Base-by-base conservation (phyloP, 1,139 yeast genomes). In the Pichia sp. region DNA sequence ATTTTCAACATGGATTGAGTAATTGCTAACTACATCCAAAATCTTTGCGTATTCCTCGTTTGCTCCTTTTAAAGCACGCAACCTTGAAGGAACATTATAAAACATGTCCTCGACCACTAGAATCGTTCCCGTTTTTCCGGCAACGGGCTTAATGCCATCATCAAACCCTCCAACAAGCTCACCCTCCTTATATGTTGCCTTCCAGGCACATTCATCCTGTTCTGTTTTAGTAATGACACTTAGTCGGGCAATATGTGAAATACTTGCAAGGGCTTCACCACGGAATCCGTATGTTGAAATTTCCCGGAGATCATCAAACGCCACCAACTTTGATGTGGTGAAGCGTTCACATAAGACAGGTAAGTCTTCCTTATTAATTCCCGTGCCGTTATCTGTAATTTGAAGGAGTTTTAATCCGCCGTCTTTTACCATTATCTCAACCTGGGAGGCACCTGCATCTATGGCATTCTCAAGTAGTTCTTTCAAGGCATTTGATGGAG, bases 111-210 rank as follows among this genome's bases (percentile, higher is more conserved):
- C 97, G 5, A 90, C 96, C 0, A 79, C 71, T 44, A 95, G 80
- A 58, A 85, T 90, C 0, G 99, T 93, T 0, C 99, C 99, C 48
- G 77, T 78, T 58, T 81, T 85, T 0, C 98, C 98, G 0, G 99
- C 99, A 1, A 81, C 77, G 0, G 97, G 90, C 59, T 79, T 79
- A 0, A 95, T 89, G 0, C 77, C 81, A 0, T 74, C 72, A 15
- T 73, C 72, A 2, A 59, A 61, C 2, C 62, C 63, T 23, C 53
- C 60, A 1, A 67, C 58, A 60, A 87, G 68, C 44, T 74, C 76
- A 1, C 97, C 97, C 58, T 84, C 83, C 1, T 77, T 58, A 64
- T 85, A 92, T 30, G 70, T 73, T 0, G 86, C 89, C 60, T 76
- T 83, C 71, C 80, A 81, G 0, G 97, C 99, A 65, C 90, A 79